These are phyloP conservation scores for Candida parachauliodes DNA, from an alignment of 805 yeast species.

Conservation along the genomic window DNA sequence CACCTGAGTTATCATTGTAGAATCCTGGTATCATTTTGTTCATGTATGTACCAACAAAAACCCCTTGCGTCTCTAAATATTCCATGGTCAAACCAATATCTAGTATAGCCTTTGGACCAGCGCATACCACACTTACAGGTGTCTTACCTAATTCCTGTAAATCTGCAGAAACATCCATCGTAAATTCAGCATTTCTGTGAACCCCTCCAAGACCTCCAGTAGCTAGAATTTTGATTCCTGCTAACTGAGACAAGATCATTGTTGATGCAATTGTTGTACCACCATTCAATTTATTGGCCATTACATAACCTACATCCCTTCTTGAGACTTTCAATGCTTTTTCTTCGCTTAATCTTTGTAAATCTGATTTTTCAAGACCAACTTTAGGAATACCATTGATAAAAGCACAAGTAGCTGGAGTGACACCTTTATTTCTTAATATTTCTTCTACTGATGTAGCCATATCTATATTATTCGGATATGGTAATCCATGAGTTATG, in stretches of 20 bases:
- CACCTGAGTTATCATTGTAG: constrained; percentile 73
- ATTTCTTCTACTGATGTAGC: constrained; percentile 63
- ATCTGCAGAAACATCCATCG: constrained; percentile 85
- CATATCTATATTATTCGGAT: constrained; percentile 70
- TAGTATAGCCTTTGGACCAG: constrained; percentile 85
- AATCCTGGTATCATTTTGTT: constrained; percentile 67
- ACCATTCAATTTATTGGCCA: constrained; percentile 64
- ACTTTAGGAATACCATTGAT: constrained; percentile 67
- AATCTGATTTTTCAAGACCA: constrained; percentile 57
- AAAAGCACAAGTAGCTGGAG: constrained; percentile 86
- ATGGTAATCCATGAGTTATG: constrained; percentile 86
- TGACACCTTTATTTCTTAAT: constrained; percentile 59
- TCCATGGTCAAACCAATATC: constrained; percentile 82
- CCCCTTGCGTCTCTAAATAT: constrained; percentile 87
- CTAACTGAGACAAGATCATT: constrained; percentile 71
- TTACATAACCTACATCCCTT: constrained; percentile 70
- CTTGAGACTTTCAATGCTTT: constrained; percentile 65
- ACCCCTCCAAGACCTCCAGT: constrained; percentile 96
- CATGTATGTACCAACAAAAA: constrained; percentile 70
- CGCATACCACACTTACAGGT: constrained; percentile 85
- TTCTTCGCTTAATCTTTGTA: constrained; percentile 38
- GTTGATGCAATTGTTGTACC: constrained; percentile 92
- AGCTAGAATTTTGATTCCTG: constrained; percentile 82
- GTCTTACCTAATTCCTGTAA: constrained; percentile 80
- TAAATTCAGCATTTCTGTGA: constrained; percentile 68